Conservation (phyloP, 495 filamentous ascomycete genomes). For the Talaromyces liani region DNA sequence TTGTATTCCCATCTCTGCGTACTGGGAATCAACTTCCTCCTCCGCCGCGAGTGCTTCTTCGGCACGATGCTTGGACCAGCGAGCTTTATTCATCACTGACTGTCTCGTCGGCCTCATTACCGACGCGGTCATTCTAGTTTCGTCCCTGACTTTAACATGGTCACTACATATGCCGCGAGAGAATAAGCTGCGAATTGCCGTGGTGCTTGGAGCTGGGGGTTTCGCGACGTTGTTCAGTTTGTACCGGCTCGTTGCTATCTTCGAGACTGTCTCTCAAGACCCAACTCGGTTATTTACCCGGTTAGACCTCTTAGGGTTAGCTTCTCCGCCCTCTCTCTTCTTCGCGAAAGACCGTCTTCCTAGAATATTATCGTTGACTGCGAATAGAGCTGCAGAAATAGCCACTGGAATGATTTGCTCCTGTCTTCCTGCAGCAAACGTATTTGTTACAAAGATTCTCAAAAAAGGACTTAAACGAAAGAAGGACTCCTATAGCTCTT, state of each 20-base stretch:
- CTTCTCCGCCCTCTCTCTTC: too few species aligned
- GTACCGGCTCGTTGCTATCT: slow-evolving; percentile 26
- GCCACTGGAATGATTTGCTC: neutral
- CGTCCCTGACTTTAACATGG: slow-evolving; percentile 38
- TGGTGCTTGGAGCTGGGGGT: slow-evolving; percentile 39
- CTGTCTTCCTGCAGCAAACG: neutral
- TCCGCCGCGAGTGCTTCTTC: neutral
- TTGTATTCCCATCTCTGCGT: slow-evolving; percentile 26
- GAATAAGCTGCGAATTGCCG: slow-evolving; percentile 36
- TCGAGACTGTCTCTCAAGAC: neutral
- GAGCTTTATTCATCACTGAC: slow-evolving; percentile 36
- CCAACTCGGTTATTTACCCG: too few species aligned
- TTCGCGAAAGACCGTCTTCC: too few species aligned
- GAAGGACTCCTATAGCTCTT: neutral
- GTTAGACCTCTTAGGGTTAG: too few species aligned
- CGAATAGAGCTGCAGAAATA: neutral
- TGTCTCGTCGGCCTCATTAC: slow-evolving; percentile 38
- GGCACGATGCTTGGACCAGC: slow-evolving; percentile 32
- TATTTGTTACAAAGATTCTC: neutral
- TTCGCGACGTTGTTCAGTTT: slow-evolving; percentile 38
- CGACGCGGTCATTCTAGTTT: slow-evolving; percentile 19
- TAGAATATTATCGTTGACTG: neutral
- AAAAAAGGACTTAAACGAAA: neutral
- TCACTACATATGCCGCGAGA: slow-evolving; percentile 38
- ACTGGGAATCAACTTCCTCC: slow-evolving; percentile 17